A percentile compares a stretch with the other conserved stretches of the same genome.
These are phyloP conservation scores for Phytophthora boehmeriae DNA, from an alignment of 352 stramenopile species.

Conservation along the genomic window DNA sequence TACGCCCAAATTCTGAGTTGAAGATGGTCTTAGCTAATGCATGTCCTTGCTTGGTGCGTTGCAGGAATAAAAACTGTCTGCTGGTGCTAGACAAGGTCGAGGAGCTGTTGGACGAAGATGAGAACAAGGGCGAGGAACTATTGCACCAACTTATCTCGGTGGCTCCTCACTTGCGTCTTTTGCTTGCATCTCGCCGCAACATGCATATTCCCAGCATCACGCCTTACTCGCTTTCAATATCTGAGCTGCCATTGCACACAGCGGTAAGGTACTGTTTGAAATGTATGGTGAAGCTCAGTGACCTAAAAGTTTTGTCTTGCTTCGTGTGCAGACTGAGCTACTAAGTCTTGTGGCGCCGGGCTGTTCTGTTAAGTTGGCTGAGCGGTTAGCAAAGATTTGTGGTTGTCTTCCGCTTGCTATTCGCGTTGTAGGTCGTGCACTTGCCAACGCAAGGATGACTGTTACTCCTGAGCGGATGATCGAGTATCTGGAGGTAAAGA, in stretches of 20 bases:
- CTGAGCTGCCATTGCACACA: slow-evolving; percentile 69
- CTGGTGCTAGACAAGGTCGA: slow-evolving; percentile 85
- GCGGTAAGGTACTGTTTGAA: slow-evolving; percentile 43
- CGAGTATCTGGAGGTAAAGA: slow-evolving; percentile 69
- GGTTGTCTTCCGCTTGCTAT: slow-evolving; percentile 84
- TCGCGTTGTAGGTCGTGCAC: slow-evolving; percentile 72
- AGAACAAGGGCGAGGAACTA: slow-evolving; percentile 72
- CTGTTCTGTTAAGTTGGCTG: slow-evolving; percentile 64
- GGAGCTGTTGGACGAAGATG: slow-evolving; percentile 77
- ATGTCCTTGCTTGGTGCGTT: slow-evolving; percentile 10
- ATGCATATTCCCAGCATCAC: slow-evolving; percentile 82
- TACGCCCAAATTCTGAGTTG: neutral
- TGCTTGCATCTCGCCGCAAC: slow-evolving; percentile 74
- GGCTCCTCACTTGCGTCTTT: slow-evolving; percentile 65
- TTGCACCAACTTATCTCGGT: slow-evolving; percentile 75
- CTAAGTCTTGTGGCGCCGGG: slow-evolving; percentile 67
- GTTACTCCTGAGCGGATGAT: slow-evolving; percentile 84
- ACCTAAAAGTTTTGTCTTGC: slow-evolving; percentile 1
- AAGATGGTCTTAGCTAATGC: neutral
- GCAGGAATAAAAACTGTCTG: slow-evolving; percentile 66
- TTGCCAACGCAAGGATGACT: slow-evolving; percentile 77
- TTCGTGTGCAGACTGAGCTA: slow-evolving; percentile 57
- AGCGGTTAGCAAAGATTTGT: slow-evolving; percentile 73
- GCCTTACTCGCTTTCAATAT: slow-evolving; percentile 76
- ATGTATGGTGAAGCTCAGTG: neutral